These are phyloP conservation scores for Monosporozyma siamensis DNA, from an alignment of 805 yeast genomes.

Conservation along the genomic window DNA sequence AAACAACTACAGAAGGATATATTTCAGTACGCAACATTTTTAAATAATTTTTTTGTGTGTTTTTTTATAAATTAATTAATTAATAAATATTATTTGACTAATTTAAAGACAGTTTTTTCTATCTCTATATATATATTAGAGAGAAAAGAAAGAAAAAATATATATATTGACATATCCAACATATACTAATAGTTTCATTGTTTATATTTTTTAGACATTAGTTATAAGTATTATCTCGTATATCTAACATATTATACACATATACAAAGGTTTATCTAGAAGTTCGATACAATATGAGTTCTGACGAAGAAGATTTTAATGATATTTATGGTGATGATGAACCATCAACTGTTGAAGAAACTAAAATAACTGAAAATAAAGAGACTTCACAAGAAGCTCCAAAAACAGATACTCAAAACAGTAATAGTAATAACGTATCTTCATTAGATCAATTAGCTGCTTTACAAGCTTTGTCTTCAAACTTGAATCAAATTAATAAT, in stretches of 20 bases:
- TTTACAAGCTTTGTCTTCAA: slow-evolving; percentile 29
- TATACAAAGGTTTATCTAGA: neutral
- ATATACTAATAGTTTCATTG: neutral
- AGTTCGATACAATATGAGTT: slow-evolving; percentile 40
- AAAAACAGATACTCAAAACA: slow-evolving; percentile 2
- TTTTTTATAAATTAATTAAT: no score
- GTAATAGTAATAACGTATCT: slow-evolving; percentile 3
- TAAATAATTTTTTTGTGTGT: no score
- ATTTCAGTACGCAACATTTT: no score
- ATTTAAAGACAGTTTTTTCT: no score
- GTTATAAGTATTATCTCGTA: no score
- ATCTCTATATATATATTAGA: no score
- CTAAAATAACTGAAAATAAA: slow-evolving; percentile 6
- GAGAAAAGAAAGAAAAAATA: no score
- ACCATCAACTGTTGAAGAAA: slow-evolving; percentile 9
- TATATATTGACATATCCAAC: no score
- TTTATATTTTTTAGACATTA: neutral
- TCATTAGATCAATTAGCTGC: slow-evolving; percentile 29
- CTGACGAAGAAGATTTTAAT: slow-evolving; percentile 92
- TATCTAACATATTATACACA: no score
- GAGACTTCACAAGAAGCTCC: slow-evolving; percentile 1
- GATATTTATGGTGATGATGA: slow-evolving; percentile 58
- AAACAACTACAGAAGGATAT: no score
- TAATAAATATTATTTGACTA: no score
- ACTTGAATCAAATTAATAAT: slow-evolving; percentile 22